phyloP scores from a whole-genome alignment of 2,329 filamentous ascomycete species.

The Colletotrichum sp. region DNA sequence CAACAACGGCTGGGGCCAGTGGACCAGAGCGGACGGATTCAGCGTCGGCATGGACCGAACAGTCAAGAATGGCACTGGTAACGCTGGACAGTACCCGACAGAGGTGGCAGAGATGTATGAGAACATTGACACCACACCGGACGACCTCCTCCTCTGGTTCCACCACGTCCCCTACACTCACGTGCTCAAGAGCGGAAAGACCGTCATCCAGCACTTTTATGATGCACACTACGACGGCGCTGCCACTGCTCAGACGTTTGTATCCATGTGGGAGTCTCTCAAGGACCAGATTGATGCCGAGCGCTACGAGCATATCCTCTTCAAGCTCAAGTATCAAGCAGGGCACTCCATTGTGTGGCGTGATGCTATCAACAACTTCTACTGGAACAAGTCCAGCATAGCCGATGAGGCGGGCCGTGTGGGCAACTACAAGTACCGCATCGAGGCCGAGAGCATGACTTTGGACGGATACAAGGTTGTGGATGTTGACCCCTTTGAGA shows the following conservation, averaged over 20 bases:
- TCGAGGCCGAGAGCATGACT: conserved; percentile 72
- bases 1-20: conserved; percentile 73
- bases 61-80: conserved; percentile 69
- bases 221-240: conserved; percentile 67
- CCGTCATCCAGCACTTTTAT: conserved; percentile 72
- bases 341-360: conserved; percentile 75
- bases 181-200: conserved; percentile 64
- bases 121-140: conserved; percentile 65
- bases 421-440: conserved; percentile 65
- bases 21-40: conserved; percentile 67
- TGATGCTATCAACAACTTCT: conserved; percentile 70
- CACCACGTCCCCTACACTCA: conserved; percentile 75
- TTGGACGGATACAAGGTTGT: conserved; percentile 62
- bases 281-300: conserved; percentile 62
- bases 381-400: conserved; percentile 65
- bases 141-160: conserved; percentile 75
- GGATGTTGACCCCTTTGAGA: conserved; percentile 57
- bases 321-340: conserved; percentile 67
- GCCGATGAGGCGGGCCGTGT: conserved; percentile 61
- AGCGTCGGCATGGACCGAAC: conserved; percentile 76
- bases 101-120: conserved; percentile 66
- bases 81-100: conserved; percentile 68
- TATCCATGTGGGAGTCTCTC: conserved; percentile 57
- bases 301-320: conserved; percentile 63
- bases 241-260: conserved; percentile 64